A percentile compares a stretch with the other conserved stretches of the same genome.
Conservation (phyloP, 495 filamentous ascomycete genomes). For the Aspergillus kassunensis region DNA sequence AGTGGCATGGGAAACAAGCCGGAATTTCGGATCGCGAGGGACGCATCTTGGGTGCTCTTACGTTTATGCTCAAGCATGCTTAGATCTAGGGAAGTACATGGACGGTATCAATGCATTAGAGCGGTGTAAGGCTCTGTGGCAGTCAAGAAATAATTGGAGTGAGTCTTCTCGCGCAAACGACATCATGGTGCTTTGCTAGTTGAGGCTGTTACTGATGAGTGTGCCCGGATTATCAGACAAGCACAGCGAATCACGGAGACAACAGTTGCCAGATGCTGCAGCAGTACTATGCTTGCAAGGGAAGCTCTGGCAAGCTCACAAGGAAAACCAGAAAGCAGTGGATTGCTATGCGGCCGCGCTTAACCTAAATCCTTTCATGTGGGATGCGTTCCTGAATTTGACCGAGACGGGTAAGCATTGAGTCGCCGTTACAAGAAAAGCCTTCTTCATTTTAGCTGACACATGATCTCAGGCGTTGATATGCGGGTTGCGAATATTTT, state of each 20-base stretch:
- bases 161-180: conserved; percentile 25
- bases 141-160: conserved; percentile 66
- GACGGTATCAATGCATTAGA: conserved; percentile 82
- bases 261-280: conserved; percentile 75
- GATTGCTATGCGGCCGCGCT: conserved; percentile 82
- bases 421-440: not conserved
- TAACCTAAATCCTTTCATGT: conserved; percentile 92
- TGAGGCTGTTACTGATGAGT: conserved; percentile 7
- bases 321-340: conserved; percentile 75
- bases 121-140: conserved; percentile 66
- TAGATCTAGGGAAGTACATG: conserved; percentile 69
- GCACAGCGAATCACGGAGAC: conserved; percentile 61
- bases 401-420: conserved; percentile 58
- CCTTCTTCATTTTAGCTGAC: conserved; percentile 11
- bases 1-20: conserved; percentile 68
- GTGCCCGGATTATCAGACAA: conserved; percentile 48
- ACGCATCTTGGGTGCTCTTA: conserved; percentile 84
- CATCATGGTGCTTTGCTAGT: not conserved
- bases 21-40: conserved; percentile 57
- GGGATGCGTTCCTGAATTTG: conserved; percentile 90
- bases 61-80: conserved; percentile 83
- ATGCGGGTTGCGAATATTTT: conserved; percentile 82
- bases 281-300: conserved; percentile 76
- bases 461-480: conserved; percentile 58
- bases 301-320: conserved; percentile 78